phyloP scores from a whole-genome alignment of 2,329 filamentous ascomycete species.

The Paraphoma chrysanthemicola region DNA sequence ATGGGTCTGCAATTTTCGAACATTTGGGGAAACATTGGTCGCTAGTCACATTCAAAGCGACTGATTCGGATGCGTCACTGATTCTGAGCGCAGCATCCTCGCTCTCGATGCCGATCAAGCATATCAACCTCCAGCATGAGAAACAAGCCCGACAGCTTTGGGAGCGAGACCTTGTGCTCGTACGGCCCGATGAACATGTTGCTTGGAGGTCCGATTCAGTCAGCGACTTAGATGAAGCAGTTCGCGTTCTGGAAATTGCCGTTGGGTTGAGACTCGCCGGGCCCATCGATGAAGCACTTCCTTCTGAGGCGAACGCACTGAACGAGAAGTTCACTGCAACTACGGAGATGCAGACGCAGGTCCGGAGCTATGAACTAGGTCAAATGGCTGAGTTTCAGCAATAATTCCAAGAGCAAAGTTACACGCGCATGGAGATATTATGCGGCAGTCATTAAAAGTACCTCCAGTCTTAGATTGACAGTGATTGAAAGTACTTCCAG shows the following conservation, averaged over 20 bases:
- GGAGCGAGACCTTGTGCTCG: slow-evolving; percentile 31
- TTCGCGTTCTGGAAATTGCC: neutral
- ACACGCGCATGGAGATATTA: too few species aligned
- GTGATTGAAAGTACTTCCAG: too few species aligned
- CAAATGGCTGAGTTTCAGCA: neutral
- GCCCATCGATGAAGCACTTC: neutral
- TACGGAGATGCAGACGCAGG: neutral
- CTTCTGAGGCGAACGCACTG: neutral
- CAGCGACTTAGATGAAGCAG: neutral
- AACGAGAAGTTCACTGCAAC: neutral
- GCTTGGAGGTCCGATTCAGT: slow-evolving; percentile 24
- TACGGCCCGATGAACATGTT: slow-evolving; percentile 39
- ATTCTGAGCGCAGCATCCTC: slow-evolving; percentile 2
- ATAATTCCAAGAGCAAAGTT: neutral
- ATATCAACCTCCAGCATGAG: slow-evolving; percentile 20
- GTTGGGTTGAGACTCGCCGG: neutral
- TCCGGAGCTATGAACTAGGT: neutral
- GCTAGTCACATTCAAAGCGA: slow-evolving; percentile 21
- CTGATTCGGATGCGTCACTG: neutral
- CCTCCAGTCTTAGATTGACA: too few species aligned
- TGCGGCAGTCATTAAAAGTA: too few species aligned
- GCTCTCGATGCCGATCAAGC: slow-evolving; percentile 21
- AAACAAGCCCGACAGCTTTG: slow-evolving; percentile 27
- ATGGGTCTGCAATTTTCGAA: slow-evolving; percentile 37
- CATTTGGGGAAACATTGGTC: slow-evolving; percentile 32